phyloP scores from a whole-genome alignment of 306 rosid species.

The Hylodesmum podocarpum region DNA sequence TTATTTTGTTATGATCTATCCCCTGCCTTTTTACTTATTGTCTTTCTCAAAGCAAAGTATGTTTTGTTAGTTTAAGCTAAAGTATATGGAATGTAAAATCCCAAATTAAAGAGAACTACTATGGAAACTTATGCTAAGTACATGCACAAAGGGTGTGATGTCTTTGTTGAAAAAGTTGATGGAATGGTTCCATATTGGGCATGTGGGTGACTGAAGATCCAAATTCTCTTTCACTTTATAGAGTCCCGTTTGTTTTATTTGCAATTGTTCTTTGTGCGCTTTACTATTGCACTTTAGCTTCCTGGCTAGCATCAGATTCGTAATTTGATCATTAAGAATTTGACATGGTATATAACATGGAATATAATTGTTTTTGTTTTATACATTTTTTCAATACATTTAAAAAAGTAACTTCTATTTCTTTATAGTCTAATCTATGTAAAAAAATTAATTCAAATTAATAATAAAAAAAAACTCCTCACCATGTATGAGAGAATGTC shows the following conservation, averaged over 20 bases:
- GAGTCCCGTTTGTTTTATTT: slow-evolving; percentile 25
- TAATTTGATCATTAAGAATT: not conserved
- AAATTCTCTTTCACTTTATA: slow-evolving; percentile 23
- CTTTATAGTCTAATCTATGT: not conserved
- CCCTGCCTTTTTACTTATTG: not conserved
- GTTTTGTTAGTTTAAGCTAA: not conserved
- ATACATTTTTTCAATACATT: not conserved
- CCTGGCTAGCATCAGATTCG: not conserved
- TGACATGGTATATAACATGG: not conserved
- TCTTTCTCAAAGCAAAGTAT: not conserved
- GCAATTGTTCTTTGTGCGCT: not conserved
- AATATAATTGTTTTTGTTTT: not conserved
- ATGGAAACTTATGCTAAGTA: slow-evolving; percentile 1
- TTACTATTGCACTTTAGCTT: not conserved
- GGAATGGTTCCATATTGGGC: slow-evolving; percentile 36
- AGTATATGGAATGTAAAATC: not conserved
- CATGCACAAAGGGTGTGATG: slow-evolving; percentile 30
- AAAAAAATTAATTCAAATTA: too few species aligned
- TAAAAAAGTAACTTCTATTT: not conserved
- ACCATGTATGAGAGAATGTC: not conserved
- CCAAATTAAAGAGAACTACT: not conserved
- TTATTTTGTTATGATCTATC: not conserved
- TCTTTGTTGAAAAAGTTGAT: slow-evolving; percentile 33
- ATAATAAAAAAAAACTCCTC: not conserved
- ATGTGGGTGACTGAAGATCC: slow-evolving; percentile 41